Conservation (phyloP, 2,329 filamentous ascomycete species). For the Talaromyces sp. region DNA sequence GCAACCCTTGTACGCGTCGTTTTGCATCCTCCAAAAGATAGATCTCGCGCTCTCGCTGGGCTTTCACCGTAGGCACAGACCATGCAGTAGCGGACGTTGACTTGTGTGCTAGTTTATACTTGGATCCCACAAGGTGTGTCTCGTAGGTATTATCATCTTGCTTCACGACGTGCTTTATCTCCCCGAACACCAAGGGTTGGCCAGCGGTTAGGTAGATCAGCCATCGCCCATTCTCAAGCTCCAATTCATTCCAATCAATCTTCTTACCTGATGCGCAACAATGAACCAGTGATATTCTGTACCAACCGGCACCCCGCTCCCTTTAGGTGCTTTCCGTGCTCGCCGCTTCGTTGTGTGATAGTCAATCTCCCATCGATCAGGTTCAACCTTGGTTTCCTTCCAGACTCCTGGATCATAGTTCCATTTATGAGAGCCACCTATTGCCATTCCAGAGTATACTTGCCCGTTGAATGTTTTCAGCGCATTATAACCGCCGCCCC, state of each 20-base stretch:
- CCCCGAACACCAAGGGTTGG: not conserved
- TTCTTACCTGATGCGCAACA: conserved; percentile 30
- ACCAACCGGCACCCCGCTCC: conserved; percentile 31
- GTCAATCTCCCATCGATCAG: conserved; percentile 33
- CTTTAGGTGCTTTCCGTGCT: conserved; percentile 27
- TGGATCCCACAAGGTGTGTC: conserved; percentile 29
- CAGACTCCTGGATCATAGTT: conserved; percentile 32
- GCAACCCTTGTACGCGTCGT: conserved; percentile 27
- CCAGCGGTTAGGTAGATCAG: not conserved
- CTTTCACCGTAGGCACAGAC: conserved; percentile 33
- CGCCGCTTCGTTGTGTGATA: conserved; percentile 29
- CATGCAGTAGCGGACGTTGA: conserved; percentile 25
- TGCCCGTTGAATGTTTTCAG: conserved; percentile 32
- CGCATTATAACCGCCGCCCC: conserved; percentile 26
- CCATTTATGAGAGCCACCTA: conserved; percentile 36
- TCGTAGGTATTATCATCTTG: conserved; percentile 35
- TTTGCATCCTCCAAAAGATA: conserved; percentile 32
- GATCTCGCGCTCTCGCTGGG: conserved; percentile 30
- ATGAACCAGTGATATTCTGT: conserved; percentile 34
- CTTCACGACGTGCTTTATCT: conserved; percentile 29
- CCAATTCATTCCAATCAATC: not conserved
- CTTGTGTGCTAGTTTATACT: conserved; percentile 35
- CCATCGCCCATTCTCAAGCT: not conserved
- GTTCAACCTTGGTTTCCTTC: conserved; percentile 34
- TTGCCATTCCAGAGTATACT: conserved; percentile 33